phyloP scores from a whole-genome alignment of 169 alveolate species.

The Amoebophrya sp. region DNA sequence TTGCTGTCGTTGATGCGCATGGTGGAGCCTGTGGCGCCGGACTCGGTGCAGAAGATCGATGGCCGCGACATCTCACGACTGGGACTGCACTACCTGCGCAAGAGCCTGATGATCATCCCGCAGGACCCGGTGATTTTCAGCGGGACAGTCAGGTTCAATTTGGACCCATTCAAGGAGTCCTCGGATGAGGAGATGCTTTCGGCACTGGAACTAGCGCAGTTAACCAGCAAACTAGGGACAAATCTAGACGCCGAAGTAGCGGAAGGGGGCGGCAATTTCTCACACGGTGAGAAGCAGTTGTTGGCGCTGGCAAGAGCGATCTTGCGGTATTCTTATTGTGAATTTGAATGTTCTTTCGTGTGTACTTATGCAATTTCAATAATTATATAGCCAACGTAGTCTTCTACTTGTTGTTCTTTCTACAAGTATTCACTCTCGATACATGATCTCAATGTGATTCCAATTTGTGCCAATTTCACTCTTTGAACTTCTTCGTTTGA shows the following conservation, averaged over 20 bases:
- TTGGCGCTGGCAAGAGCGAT: slow-evolving; percentile 22
- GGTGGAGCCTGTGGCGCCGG: background rate
- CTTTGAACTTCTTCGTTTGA: no score
- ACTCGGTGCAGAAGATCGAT: background rate
- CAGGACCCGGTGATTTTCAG: slow-evolving; percentile 5
- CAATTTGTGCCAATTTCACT: no score
- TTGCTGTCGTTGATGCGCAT: background rate
- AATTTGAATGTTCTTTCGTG: no score
- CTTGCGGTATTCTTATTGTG: background rate
- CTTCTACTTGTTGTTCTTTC: no score
- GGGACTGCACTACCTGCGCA: background rate
- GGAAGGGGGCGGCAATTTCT: background rate
- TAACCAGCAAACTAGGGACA: background rate
- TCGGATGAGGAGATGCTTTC: background rate
- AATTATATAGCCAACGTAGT: no score
- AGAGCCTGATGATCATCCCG: background rate
- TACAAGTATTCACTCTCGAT: no score
- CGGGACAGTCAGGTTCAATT: background rate
- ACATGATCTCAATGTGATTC: no score
- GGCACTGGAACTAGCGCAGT: background rate
- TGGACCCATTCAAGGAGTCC: background rate
- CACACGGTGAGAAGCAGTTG: background rate
- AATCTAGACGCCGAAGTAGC: background rate
- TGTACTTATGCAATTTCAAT: no score
- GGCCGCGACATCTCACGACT: background rate